These are phyloP conservation scores for Pestalotiopsis sp. DNA, from an alignment of 2,329 filamentous ascomycete genomes.

Conservation along the genomic window DNA sequence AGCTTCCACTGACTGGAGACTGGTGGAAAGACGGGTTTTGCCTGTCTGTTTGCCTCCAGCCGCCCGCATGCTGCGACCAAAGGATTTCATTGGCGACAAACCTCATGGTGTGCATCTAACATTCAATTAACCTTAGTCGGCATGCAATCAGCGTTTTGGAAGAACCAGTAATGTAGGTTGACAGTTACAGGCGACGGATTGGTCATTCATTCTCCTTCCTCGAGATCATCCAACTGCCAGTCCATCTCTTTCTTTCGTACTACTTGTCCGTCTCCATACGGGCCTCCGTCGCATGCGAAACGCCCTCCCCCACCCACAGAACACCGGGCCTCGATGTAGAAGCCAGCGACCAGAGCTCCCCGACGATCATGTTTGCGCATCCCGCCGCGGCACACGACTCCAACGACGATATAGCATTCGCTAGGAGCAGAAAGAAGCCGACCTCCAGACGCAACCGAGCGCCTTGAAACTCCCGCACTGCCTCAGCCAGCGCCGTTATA, in stretches of 20 bases:
- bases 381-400: conserved; percentile 25
- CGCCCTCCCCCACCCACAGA: not conserved
- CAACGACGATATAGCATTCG: conserved; percentile 32
- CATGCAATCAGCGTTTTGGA: conserved; percentile 1
- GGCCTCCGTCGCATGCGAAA: not conserved
- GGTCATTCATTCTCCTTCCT: not conserved
- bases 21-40: not conserved
- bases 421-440: conserved; percentile 35
- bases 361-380: conserved; percentile 37
- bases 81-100: not conserved
- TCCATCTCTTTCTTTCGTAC: not conserved
- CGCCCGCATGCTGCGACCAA: not conserved
- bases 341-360: conserved; percentile 15
- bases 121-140: not conserved
- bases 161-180: not conserved
- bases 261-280: not conserved
- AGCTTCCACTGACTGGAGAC: no score
- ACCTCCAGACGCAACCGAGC: conserved; percentile 9
- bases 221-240: not conserved
- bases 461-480: conserved; percentile 1
- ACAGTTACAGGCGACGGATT: not conserved
- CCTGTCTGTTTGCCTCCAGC: not conserved
- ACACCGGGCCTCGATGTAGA: conserved; percentile 8
- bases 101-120: not conserved
- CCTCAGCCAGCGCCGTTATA: conserved; percentile 15